These are phyloP conservation scores for Thuidium tamariscinum DNA, from an alignment of 225 moss, liverwort and hornwort genomes.

Conservation along the genomic window DNA sequence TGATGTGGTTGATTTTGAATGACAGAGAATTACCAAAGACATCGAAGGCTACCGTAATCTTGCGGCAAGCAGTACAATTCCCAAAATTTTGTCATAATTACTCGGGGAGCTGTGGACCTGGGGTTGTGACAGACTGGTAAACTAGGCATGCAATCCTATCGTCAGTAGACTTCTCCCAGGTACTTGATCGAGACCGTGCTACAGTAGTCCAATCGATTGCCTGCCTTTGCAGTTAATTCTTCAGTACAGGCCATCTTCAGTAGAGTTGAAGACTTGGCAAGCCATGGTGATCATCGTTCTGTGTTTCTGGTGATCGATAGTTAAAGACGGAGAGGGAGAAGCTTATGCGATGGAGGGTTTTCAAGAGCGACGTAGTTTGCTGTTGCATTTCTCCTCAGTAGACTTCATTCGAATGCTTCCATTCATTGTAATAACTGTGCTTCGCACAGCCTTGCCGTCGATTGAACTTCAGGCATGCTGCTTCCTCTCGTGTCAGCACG, in stretches of 20 bases:
- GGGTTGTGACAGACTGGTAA: not conserved
- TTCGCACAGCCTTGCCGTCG: too few relatives aligned
- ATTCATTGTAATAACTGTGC: not conserved
- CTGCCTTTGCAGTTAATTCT: not conserved
- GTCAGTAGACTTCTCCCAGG: not conserved
- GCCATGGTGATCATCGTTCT: not conserved
- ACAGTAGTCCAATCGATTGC: not conserved
- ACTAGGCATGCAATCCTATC: not conserved
- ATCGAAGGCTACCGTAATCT: not conserved
- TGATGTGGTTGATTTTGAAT: not conserved
- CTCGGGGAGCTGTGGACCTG: not conserved
- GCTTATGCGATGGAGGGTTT: not conserved
- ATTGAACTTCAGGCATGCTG: not conserved
- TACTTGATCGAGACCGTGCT: not conserved
- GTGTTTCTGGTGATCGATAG: not conserved
- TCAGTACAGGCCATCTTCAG: not conserved
- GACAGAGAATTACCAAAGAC: not conserved
- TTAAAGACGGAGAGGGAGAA: not conserved
- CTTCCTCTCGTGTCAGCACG: not conserved
- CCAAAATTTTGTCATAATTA: too few relatives aligned
- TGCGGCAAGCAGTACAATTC: not conserved
- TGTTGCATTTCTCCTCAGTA: not conserved
- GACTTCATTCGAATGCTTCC: not conserved
- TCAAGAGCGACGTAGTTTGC: not conserved
- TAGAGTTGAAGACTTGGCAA: not conserved